A percentile compares a stretch with the other conserved stretches of the same genome.
phyloP scores from a whole-genome alignment of 495 filamentous ascomycete species.

The Coniosporium apollinis region DNA sequence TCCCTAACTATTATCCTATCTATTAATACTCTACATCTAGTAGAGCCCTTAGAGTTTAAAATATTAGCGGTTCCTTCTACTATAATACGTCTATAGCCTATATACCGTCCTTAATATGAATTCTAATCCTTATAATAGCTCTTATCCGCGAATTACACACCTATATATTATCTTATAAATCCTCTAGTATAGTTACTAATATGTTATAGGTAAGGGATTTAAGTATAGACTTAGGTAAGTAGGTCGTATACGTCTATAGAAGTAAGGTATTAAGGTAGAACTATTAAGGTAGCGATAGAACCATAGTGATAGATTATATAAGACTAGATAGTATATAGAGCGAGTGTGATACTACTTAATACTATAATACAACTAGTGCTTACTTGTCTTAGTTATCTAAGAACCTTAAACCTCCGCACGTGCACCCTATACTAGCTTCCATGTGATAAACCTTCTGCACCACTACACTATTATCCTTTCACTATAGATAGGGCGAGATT shows the following conservation, averaged over 20 bases:
- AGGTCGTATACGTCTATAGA: too few species aligned
- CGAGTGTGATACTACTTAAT: too few species aligned
- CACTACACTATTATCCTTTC: conserved; percentile 1
- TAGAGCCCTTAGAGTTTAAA: too few species aligned
- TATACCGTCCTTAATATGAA: conserved; percentile 22
- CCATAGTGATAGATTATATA: too few species aligned
- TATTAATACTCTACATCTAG: conserved; percentile 17
- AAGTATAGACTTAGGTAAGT: too few species aligned
- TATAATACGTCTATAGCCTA: conserved; percentile 18
- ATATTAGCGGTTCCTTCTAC: too few species aligned
- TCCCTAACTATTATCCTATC: conserved; percentile 18
- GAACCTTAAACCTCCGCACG: too few species aligned
- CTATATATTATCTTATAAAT: conserved; percentile 2
- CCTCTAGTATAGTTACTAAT: conserved; percentile 1
- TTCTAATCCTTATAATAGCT: conserved; percentile 15
- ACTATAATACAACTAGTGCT: background rate
- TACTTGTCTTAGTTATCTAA: conserved; percentile 3
- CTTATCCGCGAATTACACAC: conserved; percentile 9
- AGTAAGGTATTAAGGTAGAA: too few species aligned
- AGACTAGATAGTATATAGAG: too few species aligned
- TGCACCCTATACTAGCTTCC: conserved; percentile 5
- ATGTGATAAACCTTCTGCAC: conserved; percentile 1
- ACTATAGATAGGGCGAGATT: too few species aligned
- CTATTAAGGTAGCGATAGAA: too few species aligned
- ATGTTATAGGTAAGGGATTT: too few species aligned